Evolutionary conservation across 2,329 filamentous ascomycete species (phyloP), one percentile per base, ranked within the genome.

Genomic region (Alternaria brassicae): DNA sequence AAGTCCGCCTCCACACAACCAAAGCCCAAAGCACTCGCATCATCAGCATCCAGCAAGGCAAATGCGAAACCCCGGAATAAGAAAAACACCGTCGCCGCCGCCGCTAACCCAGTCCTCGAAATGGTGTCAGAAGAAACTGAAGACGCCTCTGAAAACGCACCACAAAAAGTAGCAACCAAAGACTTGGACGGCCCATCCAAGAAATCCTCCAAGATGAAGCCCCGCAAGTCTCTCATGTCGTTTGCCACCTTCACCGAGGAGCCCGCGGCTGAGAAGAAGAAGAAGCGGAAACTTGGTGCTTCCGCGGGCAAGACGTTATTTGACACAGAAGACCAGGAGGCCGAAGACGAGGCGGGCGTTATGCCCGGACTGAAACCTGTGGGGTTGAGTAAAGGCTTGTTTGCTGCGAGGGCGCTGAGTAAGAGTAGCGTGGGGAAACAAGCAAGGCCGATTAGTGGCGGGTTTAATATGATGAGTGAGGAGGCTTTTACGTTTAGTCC

Each of bases 241-340:
- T 83, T 79, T 52, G 76, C 77, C 1, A 69, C 75, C n/a, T 80
- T 79, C 62, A 73, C 67, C 51, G 74, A 76, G 15, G 77, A 77
- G 55, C 72, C 72, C 7, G 80, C 78, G 19, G 71, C 73, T 4
- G 76, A 78, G 53, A 76, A 76, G 65, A 76, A 75, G 62, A 75
- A 89, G 83, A 93, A 90, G 81, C 86, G 90, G 62, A 93, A 92
- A 77, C 79, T 92, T 5, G 81, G 91, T 1, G 87, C 88, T 4
- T 80, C 61, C 25, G 61, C 85, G 47, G 86, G 87, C 63, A 83
- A 81, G 67, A 91, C 87, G 3, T 74, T 95, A 6, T 92, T 94
- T 67, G 89, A 90, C 58, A 58, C 61, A 15, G 69, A 69, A 8
- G 76, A 72, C 13, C 69, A 65, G 7, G 76, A 72, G 13, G 70